Base-by-base conservation (phyloP, 2,329 filamentous ascomycete genomes). In the Tolypocladium inflatum region DNA sequence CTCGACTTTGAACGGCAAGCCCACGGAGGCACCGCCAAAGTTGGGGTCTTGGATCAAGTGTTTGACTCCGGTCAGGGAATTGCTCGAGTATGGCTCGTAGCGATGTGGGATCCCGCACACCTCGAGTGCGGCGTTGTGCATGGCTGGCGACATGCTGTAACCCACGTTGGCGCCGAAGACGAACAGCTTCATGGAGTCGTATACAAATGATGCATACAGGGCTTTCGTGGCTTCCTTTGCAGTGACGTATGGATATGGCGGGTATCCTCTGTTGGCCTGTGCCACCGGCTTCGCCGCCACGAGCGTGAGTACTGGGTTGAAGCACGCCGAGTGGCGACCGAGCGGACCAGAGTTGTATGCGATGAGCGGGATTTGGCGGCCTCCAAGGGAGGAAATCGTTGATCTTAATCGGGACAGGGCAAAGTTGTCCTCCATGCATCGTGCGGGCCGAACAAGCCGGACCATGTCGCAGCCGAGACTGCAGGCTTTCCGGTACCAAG, bases 1-100 rank as follows among this genome's bases (percentile, higher is more conserved):
- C 64, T 89, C 84, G 1, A 89, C 84, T 66, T 91, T 91, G 77
- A 88, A 91, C 0, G 89, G 88, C 37, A 89, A 78, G 30, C 85
- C 86, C 54, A 91, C 79, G 38, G 86, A 88, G 2, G 86, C 83
- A 10, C 89, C 89, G 5, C 87, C 89, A 67, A 91, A 91, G 41
- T 82, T 78, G 0, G 82, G 79, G 63, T 89, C 83, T 58, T 81
- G 79, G 33, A 88, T 82, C 2, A 90, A 74, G 23, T 83, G 78
- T 61, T 81, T 80, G n/a, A 91, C 74, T 13, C 83, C 82, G 42
- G 82, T 80, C 13, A 91, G 69, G 0, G 82, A 83, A 21, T 78
- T 73, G 6, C 85, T 84, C 55, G 88, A 86, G 58, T 84, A 78
- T 1, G 84, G 83, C n/a, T 76, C 73, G 66, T 90, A 91, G 7